Evolutionary conservation across 169 alveolate species (phyloP), one percentile per base, ranked within the genome.

Genomic region (Cryptosporidium tyzzeri): DNA sequence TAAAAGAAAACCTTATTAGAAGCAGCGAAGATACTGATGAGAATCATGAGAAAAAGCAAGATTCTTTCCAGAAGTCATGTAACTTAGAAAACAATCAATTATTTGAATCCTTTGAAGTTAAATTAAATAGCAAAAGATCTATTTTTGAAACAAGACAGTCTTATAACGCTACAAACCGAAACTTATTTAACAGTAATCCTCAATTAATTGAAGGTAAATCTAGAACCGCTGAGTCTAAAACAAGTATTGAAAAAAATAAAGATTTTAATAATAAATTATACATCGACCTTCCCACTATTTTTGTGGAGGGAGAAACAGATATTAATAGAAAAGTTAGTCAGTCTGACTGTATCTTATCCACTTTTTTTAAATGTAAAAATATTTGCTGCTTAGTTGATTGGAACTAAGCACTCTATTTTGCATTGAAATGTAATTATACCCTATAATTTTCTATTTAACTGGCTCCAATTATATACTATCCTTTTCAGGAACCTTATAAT

Each of bases 21-120:
- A 21, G 67, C 0, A 21, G 2, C 26, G 18, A 26, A n/a, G 67
- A 55, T 2, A 55, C 26, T 55, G 3, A 23, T 53, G 21, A 55
- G 3, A 55, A n/a, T 21, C 67, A 2, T 23, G 12, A 3, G n/a
- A 55, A 55, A 55, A n/a, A 55, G 50, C 84, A 21, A 50, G 16
- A 1, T 50, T 48, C 4, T 12, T 21, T 44, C 23, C 67, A 35
- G 10, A 23, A 35, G 26, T 70, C 8, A 29, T 26, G 35, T 21
- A 10, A 70, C 37, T 26, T 14, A 37, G 86, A 51, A 33, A 73
- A 73, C 10, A 26, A 14, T 37, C 71, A 73, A 55, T 55, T 71
- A 14, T 26, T 50, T n/a, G 62, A 73, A 55, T 58, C 86, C 7
- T 31, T 31, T 10, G 61, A 73, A 51, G 33, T 39, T 14, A 21